A percentile compares a stretch with the other conserved stretches of the same genome.
phyloP scores from a whole-genome alignment of 345 rosid genomes.

The Gossypium rotundifolium region DNA sequence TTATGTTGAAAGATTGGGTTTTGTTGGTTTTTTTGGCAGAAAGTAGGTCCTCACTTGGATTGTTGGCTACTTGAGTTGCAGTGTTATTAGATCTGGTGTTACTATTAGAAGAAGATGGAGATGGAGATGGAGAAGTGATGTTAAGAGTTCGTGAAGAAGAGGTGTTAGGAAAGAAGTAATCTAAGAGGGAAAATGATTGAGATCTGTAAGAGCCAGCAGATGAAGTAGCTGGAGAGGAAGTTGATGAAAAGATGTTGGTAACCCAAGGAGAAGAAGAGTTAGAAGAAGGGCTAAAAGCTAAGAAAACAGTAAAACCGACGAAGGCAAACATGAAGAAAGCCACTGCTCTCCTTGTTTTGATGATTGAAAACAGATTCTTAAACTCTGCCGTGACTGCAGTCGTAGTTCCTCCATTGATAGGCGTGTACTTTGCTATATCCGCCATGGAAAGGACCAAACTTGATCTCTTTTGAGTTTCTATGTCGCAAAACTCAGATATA shows the following conservation, averaged over 20 bases:
- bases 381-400: slow-evolving; percentile 27
- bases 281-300: slow-evolving; percentile 62
- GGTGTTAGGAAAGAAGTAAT: slow-evolving; percentile 36
- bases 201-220: slow-evolving; percentile 45
- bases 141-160: slow-evolving; percentile 17
- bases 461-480: not conserved
- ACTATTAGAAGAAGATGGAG: not conserved
- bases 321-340: slow-evolving; percentile 57
- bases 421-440: slow-evolving; percentile 44
- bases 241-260: slow-evolving; percentile 34
- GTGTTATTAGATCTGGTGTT: slow-evolving; percentile 27
- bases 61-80: not conserved
- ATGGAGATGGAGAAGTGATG: slow-evolving; percentile 8
- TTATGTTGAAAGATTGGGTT: slow-evolving; percentile 1
- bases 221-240: slow-evolving; percentile 7
- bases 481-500: not conserved
- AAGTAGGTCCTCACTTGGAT: not conserved
- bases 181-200: slow-evolving; percentile 45
- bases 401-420: slow-evolving; percentile 31
- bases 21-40: slow-evolving; percentile 15
- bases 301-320: slow-evolving; percentile 55
- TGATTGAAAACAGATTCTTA: slow-evolving; percentile 33
- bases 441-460: slow-evolving; percentile 35
- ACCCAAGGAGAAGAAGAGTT: slow-evolving; percentile 51
- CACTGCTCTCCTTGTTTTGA: slow-evolving; percentile 47